Evolutionary conservation across 441 rosid species (phyloP).

Genomic region (Populus hybrid): DNA sequence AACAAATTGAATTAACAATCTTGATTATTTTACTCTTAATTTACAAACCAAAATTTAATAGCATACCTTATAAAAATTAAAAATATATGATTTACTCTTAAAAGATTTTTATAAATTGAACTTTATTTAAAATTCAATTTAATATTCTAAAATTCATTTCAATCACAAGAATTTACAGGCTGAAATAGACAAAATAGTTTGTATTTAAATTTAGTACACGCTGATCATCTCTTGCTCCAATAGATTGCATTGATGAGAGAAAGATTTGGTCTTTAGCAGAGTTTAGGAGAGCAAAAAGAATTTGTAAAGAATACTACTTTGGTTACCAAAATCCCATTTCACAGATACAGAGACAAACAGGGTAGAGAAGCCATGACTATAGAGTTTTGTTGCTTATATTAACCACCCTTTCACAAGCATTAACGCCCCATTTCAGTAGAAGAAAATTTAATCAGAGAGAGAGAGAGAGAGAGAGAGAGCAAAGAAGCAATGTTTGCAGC

Average conservation of each 20-base stretch:
- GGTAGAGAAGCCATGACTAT: neutral
- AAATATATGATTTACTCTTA: too few relatives aligned
- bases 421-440: neutral
- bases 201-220: conserved; percentile 27
- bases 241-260: conserved; percentile 26
- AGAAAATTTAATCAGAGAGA: neutral
- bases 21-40: too few relatives aligned
- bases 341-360: neutral
- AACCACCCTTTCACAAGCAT: neutral
- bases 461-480: neutral
- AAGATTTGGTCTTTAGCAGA: conserved; percentile 14
- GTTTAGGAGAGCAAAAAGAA: conserved; percentile 13
- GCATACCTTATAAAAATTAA: too few relatives aligned
- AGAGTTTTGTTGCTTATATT: neutral
- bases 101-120: too few relatives aligned
- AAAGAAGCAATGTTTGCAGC: conserved; percentile 45
- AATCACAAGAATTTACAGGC: too few relatives aligned
- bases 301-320: neutral
- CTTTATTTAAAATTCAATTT: too few relatives aligned
- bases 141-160: too few relatives aligned
- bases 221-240: conserved; percentile 16
- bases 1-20: too few relatives aligned
- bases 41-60: too few relatives aligned
- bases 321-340: conserved; percentile 4
- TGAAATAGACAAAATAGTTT: conserved; percentile 28